phyloP scores from a whole-genome alignment of 2,329 filamentous ascomycete genomes.

The Fusarium sp. region DNA sequence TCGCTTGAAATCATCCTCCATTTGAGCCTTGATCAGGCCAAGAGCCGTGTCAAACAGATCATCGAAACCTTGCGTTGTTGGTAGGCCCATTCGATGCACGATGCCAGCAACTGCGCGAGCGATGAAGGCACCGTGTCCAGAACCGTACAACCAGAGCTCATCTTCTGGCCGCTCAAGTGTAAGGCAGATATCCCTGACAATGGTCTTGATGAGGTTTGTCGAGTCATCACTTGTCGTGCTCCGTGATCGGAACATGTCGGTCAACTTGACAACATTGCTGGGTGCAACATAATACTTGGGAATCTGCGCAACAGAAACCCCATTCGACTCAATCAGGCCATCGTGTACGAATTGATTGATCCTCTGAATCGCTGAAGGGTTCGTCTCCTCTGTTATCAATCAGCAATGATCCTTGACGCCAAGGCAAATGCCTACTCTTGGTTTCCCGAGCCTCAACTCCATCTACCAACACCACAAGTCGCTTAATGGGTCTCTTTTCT shows the following conservation, averaged over 20 bases:
- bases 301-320: slow-evolving; percentile 14
- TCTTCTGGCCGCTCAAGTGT: slow-evolving; percentile 31
- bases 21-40: slow-evolving; percentile 33
- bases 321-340: slow-evolving; percentile 13
- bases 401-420: background rate
- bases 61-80: slow-evolving; percentile 19
- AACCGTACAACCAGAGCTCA: slow-evolving; percentile 41
- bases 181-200: slow-evolving; percentile 30
- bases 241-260: slow-evolving; percentile 23
- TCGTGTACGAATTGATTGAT: slow-evolving; percentile 29
- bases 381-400: slow-evolving; percentile 22
- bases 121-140: slow-evolving; percentile 37
- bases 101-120: slow-evolving; percentile 38
- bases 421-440: slow-evolving; percentile 20
- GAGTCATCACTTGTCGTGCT: slow-evolving; percentile 25
- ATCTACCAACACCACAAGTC: slow-evolving; percentile 36
- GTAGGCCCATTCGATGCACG: slow-evolving; percentile 32
- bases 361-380: slow-evolving; percentile 34
- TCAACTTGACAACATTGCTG: slow-evolving; percentile 17
- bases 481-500: slow-evolving; percentile 21
- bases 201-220: slow-evolving; percentile 26
- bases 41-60: slow-evolving; percentile 32
- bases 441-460: slow-evolving; percentile 26
- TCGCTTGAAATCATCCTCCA: slow-evolving; percentile 32
- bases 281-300: slow-evolving; percentile 31